Conservation (phyloP, 495 filamentous ascomycete genomes). For the Podospora anserina region DNA sequence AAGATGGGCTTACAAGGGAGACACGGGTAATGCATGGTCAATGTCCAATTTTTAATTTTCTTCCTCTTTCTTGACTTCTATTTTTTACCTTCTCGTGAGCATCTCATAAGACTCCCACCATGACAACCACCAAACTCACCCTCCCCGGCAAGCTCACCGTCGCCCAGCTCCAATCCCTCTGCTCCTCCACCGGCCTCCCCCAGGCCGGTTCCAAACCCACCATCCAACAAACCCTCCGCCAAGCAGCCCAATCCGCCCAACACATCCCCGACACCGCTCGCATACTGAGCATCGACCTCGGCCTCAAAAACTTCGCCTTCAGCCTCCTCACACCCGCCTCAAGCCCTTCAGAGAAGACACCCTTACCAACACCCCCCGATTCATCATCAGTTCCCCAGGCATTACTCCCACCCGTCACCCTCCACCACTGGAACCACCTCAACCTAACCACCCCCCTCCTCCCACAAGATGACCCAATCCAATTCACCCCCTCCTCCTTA, state of each 20-base stretch:
- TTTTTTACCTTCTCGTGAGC: background rate
- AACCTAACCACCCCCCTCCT: constrained; percentile 29
- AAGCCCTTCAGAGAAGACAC: background rate
- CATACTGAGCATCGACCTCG: constrained; percentile 82
- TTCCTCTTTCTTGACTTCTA: background rate
- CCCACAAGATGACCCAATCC: background rate
- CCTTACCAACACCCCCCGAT: background rate
- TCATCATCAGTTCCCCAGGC: constrained; percentile 22
- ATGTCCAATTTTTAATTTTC: background rate
- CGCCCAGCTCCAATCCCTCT: constrained; percentile 11
- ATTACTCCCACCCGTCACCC: constrained; percentile 39
- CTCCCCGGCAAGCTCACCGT: constrained; percentile 1
- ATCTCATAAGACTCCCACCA: constrained; percentile 2
- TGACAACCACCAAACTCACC: constrained; percentile 10
- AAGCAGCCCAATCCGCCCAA: constrained; percentile 17
- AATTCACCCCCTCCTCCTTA: constrained; percentile 57
- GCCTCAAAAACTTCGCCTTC: constrained; percentile 80
- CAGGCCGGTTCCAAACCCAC: constrained; percentile 21
- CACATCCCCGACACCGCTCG: constrained; percentile 23
- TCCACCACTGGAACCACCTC: constrained; percentile 35
- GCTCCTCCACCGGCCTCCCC: constrained; percentile 26
- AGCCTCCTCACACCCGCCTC: constrained; percentile 51
- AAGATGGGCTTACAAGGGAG: background rate
- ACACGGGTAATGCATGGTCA: background rate
- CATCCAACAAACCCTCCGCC: constrained; percentile 19